Evolutionary conservation across 1,139 yeast genomes (phyloP).

Genomic region (Pichia sp.): DNA sequence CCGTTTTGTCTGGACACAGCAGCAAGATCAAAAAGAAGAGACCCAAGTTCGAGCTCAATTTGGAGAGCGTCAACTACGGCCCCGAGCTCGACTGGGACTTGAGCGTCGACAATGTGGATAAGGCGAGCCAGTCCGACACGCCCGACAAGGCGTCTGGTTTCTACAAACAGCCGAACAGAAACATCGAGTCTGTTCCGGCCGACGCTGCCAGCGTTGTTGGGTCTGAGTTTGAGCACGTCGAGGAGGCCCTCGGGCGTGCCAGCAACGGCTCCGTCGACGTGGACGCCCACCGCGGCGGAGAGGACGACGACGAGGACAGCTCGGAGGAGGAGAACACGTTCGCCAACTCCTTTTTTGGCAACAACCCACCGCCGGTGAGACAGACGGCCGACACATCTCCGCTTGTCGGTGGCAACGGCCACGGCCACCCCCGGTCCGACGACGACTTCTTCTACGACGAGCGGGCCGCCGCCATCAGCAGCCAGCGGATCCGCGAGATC

Average conservation of each 20-base stretch:
- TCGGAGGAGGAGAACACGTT: slow-evolving; percentile 12
- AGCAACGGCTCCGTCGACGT: neutral
- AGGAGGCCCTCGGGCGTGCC: slow-evolving; percentile 10
- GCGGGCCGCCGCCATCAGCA: neutral
- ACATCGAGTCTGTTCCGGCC: neutral
- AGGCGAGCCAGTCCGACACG: too few relatives aligned
- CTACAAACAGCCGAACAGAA: neutral
- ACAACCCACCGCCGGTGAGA: slow-evolving; percentile 1
- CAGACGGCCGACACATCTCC: slow-evolving; percentile 11
- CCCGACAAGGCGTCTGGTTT: neutral
- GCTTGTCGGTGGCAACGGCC: neutral
- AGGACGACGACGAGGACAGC: slow-evolving; percentile 7
- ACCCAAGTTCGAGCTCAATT: slow-evolving; percentile 26
- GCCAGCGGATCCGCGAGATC: neutral
- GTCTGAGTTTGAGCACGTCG: neutral
- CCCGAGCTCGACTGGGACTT: slow-evolving; percentile 18
- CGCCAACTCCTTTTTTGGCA: slow-evolving; percentile 6
- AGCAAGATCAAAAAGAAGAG: slow-evolving; percentile 16
- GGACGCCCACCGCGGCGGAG: neutral
- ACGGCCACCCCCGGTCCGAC: neutral
- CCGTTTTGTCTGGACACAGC: slow-evolving; percentile 13
- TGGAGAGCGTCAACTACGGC: slow-evolving; percentile 23
- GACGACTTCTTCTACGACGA: neutral
- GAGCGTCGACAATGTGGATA: neutral
- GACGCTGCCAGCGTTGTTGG: neutral